phyloP scores from a whole-genome alignment of 2,329 filamentous ascomycete genomes.

The Talaromyces sp. region DNA sequence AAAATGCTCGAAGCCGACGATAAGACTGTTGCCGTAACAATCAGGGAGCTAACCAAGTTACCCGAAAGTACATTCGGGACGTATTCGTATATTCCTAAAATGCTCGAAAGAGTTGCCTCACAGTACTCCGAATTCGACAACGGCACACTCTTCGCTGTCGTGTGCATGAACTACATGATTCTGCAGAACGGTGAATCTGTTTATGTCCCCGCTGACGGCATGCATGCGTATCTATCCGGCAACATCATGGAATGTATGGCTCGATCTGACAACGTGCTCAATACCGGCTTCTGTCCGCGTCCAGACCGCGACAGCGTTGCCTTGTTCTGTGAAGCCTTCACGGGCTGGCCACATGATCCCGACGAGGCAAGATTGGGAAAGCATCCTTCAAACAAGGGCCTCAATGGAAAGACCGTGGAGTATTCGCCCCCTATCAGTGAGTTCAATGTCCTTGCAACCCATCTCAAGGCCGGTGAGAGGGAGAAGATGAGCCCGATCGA shows the following conservation, averaged over 20 bases:
- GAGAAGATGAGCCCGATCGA: slow-evolving; percentile 53
- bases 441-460: slow-evolving; percentile 62
- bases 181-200: slow-evolving; percentile 62
- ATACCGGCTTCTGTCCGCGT: slow-evolving; percentile 66
- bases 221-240: slow-evolving; percentile 67
- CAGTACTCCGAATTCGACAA: slow-evolving; percentile 63
- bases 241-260: slow-evolving; percentile 79
- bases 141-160: slow-evolving; percentile 62
- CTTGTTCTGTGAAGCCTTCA: slow-evolving; percentile 58
- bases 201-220: slow-evolving; percentile 67
- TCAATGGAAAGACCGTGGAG: slow-evolving; percentile 56
- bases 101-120: slow-evolving; percentile 59
- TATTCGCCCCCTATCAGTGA: slow-evolving; percentile 66
- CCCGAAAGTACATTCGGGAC: slow-evolving; percentile 47
- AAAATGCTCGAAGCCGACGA: slow-evolving; percentile 51
- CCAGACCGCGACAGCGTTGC: slow-evolving; percentile 61
- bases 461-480: slow-evolving; percentile 52
- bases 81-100: slow-evolving; percentile 56
- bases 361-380: slow-evolving; percentile 54
- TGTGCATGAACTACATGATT: slow-evolving; percentile 69
- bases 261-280: slow-evolving; percentile 67
- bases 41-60: slow-evolving; percentile 48
- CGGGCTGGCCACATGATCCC: slow-evolving; percentile 57
- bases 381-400: slow-evolving; percentile 47
- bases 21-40: slow-evolving; percentile 49